Percentiles rank a stretch among this genome's conserved stretches.
phyloP scores from a whole-genome alignment of 176 grass and related monocot species.

The Avena atlantica region DNA sequence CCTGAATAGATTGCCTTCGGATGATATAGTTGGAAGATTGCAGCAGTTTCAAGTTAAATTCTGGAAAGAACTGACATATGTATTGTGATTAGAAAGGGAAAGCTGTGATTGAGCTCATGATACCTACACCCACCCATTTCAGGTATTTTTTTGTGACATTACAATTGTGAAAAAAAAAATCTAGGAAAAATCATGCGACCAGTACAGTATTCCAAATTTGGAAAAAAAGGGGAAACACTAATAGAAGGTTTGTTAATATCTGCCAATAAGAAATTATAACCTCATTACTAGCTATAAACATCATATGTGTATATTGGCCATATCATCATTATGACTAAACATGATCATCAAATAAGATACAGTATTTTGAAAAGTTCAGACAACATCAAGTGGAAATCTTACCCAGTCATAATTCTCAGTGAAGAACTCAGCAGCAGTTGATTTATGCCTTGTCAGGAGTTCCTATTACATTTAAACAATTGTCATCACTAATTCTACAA shows the following conservation, averaged over 20 bases:
- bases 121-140: background rate
- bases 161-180: background rate
- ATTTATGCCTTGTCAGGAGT: constrained; percentile 62
- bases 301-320: background rate
- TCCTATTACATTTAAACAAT: constrained; percentile 44
- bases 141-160: background rate
- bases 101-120: background rate
- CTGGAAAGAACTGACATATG: constrained; percentile 56
- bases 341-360: background rate
- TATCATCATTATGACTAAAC: background rate
- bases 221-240: background rate
- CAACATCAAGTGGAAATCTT: constrained; percentile 3
- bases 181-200: background rate
- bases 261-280: background rate
- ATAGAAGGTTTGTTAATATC: background rate
- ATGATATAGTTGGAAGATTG: constrained; percentile 62
- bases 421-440: constrained; percentile 55
- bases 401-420: constrained; percentile 73
- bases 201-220: background rate
- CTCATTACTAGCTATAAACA: background rate
- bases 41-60: constrained; percentile 62
- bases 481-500: background rate
- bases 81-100: constrained; percentile 7
- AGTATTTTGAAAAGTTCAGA: background rate
- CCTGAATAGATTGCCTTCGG: constrained; percentile 56